phyloP scores from a whole-genome alignment of 2,329 filamentous ascomycete genomes.

The Parastagonospora nodorum region DNA sequence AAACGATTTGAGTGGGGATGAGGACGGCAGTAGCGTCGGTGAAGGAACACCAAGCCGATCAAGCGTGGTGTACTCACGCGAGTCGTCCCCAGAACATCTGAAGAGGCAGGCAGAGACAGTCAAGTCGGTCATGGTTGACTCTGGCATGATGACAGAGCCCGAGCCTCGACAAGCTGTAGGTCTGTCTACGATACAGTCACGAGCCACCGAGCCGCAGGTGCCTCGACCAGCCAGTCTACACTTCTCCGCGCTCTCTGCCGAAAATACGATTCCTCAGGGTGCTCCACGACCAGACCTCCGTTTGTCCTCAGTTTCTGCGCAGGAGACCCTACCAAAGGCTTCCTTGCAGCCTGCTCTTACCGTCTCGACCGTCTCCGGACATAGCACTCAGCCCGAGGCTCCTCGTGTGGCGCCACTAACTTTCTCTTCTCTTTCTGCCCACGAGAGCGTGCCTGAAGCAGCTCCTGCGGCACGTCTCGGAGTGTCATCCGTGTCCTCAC shows the following conservation, averaged over 20 bases:
- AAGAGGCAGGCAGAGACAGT: constrained; percentile 25
- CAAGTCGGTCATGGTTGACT: constrained; percentile 60
- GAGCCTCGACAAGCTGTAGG: constrained; percentile 51
- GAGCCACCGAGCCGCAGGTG: constrained; percentile 33
- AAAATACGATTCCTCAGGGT: constrained; percentile 31
- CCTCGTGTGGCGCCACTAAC: constrained; percentile 20
- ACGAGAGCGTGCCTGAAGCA: constrained; percentile 23
- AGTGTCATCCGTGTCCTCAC: constrained; percentile 24
- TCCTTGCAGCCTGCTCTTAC: constrained; percentile 20
- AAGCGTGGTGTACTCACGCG: constrained; percentile 35
- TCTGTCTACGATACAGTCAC: constrained; percentile 36
- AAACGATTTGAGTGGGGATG: constrained; percentile 76
- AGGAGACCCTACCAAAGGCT: constrained; percentile 27
- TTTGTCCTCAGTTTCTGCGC: constrained; percentile 28
- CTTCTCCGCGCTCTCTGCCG: constrained; percentile 34
- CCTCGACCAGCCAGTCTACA: constrained; percentile 17
- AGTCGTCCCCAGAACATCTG: constrained; percentile 38
- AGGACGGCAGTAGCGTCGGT: constrained; percentile 55
- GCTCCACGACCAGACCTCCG: constrained; percentile 18
- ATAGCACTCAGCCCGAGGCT: constrained; percentile 27
- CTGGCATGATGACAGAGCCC: constrained; percentile 66
- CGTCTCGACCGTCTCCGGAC: constrained; percentile 34
- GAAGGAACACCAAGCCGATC: constrained; percentile 45
- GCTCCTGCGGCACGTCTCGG: constrained; percentile 12
- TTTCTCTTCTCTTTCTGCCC: constrained; percentile 19